Conservation (phyloP, 306 rosid species). For the Castanopsis chinensis region DNA sequence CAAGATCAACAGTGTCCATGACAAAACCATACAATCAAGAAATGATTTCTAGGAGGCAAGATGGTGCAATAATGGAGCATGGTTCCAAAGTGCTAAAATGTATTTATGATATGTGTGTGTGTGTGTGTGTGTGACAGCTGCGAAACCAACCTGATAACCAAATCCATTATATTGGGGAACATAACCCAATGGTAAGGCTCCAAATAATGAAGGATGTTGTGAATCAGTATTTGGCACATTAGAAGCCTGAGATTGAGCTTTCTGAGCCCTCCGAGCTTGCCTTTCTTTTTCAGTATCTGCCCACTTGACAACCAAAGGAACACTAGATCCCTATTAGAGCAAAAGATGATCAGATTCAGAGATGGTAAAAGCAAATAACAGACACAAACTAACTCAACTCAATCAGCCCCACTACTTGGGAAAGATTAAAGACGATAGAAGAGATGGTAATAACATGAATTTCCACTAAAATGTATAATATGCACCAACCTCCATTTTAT, state of each 20-base stretch:
- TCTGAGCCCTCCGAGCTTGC: constrained; percentile 96
- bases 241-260: constrained; percentile 85
- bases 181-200: constrained; percentile 89
- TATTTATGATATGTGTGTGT: neutral
- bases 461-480: constrained; percentile 16
- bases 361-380: constrained; percentile 12
- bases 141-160: constrained; percentile 80
- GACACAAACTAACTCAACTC: constrained; percentile 19
- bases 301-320: constrained; percentile 99
- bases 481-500: constrained; percentile 87
- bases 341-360: constrained; percentile 30
- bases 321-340: constrained; percentile 77
- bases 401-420: neutral
- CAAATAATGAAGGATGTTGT: constrained; percentile 87
- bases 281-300: constrained; percentile 99
- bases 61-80: constrained; percentile 2
- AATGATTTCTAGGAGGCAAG: constrained; percentile 7
- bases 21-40: neutral
- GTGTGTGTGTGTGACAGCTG: neutral
- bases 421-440: neutral
- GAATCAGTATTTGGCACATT: constrained; percentile 59
- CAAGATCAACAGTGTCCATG: neutral
- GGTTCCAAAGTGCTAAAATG: constrained; percentile 2
- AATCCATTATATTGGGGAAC: constrained; percentile 90
- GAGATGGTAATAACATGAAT: constrained; percentile 12